Percentiles rank a stretch among this genome's conserved stretches.
phyloP scores from a whole-genome alignment of 208 protist species.

The Trypanosoma rangeli region DNA sequence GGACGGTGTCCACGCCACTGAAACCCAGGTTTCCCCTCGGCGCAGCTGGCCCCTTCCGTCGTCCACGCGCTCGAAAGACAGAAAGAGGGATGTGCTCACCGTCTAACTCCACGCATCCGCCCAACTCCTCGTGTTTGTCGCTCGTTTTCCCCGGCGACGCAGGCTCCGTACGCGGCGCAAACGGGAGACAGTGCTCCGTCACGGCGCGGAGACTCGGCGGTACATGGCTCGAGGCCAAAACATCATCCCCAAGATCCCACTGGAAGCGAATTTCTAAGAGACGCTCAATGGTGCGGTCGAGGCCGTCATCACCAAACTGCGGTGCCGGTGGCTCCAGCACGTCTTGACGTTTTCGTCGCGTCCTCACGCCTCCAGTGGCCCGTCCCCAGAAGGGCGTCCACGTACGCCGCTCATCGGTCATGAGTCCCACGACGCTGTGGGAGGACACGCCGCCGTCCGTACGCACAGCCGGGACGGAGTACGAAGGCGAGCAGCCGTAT shows the following conservation, averaged over 20 bases:
- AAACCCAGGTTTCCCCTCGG: slow-evolving; percentile 44
- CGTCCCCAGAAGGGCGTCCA: slow-evolving; percentile 72
- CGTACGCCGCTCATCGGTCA: slow-evolving; percentile 50
- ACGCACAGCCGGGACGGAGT: slow-evolving; percentile 22
- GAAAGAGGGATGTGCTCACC: slow-evolving; percentile 16
- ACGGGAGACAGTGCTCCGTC: slow-evolving; percentile 67
- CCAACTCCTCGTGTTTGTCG: not conserved
- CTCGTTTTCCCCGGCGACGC: not conserved
- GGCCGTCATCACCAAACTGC: slow-evolving; percentile 64
- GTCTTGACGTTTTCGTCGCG: slow-evolving; percentile 59
- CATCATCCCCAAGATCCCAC: slow-evolving; percentile 81
- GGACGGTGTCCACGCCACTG: slow-evolving; percentile 74
- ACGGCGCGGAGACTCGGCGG: slow-evolving; percentile 44
- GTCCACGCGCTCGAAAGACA: slow-evolving; percentile 21
- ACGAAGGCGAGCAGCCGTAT: slow-evolving; percentile 55
- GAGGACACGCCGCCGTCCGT: slow-evolving; percentile 42
- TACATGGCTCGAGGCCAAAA: slow-evolving; percentile 61
- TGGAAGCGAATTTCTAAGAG: slow-evolving; percentile 78
- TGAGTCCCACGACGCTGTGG: slow-evolving; percentile 49
- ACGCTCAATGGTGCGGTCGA: slow-evolving; percentile 54
- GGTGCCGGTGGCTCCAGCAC: slow-evolving; percentile 53
- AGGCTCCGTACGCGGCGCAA: slow-evolving; percentile 16
- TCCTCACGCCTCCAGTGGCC: slow-evolving; percentile 29
- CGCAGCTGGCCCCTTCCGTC: slow-evolving; percentile 7
- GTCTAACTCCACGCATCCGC: slow-evolving; percentile 15